Evolutionary conservation across 2,329 filamentous ascomycete genomes (phyloP), one percentile per base, ranked within the genome.

Genomic region (Trichoderma breve): DNA sequence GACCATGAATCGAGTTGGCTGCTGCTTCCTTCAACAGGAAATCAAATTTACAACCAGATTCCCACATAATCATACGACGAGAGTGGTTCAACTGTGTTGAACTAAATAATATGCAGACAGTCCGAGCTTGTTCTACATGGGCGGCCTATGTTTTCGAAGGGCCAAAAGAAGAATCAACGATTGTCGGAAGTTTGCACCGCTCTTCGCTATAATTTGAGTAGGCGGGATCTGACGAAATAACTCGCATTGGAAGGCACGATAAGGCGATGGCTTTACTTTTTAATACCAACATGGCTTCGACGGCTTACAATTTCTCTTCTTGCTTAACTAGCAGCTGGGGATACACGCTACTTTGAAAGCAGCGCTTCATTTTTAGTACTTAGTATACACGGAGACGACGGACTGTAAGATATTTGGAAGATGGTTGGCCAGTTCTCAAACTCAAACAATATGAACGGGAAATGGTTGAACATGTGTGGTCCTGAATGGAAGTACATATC

Each of bases 341-440:
- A 21, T 24, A 24, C 34, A 15, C 47, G 43, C 24, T 36, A 26
- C 8, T 36, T 43, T n/a, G n/a, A 30, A 11, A 34, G 26, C 32
- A 30, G 51, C 21, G 63, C 47, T 53, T 67, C 32, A 53, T 12
- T 58, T 58, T 43, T 67, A 43, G 51, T 43, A 30, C 15, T 67
- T 3, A 58, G 24, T 53, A 67, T 57, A 57, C 21, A 51, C 28
- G 47, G 51, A 34, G 51, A 39, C 21, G 18, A 67, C 57, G 51
- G 24, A 34, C 26, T 67, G 64, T 67, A 67, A 67, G 51, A 58
- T 67, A 57, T 67, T 36, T 58, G 51, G 32, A 34, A 43, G 64
- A 58, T 34, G 24, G 51, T 24, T 30, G 51, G 64, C 51, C 39
- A 34, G 26, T 58, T 55, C 43, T 39, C 4, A 36, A 34, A 14